Base-by-base conservation (phyloP, 257 asterid species). In the Gynochthodes officinalis region DNA sequence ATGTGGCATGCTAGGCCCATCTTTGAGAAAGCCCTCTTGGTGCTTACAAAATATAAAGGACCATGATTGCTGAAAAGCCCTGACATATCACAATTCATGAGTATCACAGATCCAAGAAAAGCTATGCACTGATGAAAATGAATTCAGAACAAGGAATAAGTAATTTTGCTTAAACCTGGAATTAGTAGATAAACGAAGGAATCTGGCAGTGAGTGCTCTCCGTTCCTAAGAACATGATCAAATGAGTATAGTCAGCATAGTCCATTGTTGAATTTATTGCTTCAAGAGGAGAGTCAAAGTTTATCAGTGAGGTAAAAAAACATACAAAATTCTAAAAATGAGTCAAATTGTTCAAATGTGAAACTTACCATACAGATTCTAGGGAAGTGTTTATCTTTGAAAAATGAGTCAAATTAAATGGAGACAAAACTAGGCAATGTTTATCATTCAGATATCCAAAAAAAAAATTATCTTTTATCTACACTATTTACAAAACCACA, bases 11-110 rank as follows among this genome's bases (percentile, higher is more conserved):
- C 94, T 57, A 93, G 85, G 40, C 98, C 98, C 98, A 86, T 93
- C 87, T 86, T 89, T 19, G 96, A 93, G 85, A 93, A 89, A 78
- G 87, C 88, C 78, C 82, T 87, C 77, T 93, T 93, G 74, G 90
- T 82, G 88, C 90, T 89, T 55, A 87, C 92, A 69, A 90, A 93
- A 75, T 93, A 93, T 67, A 90, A 79, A 59, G 98, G 98, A 7
- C 97, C 93, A 35, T 84, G 96, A 81, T 93, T 93, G 86, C 99
- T 94, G 79, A 94, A 88, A 77, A 91, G 96, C 73, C 99, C 97
- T 91, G 80, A 62, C 52, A 75, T 79, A 71, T 72, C 67, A 72
- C 21, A 53, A 15, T 59, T 27, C 59, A 44, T 52, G 60, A 25
- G 67, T 66, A 79, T 69, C 27, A 80, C 72, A 64, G 67, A 14